Evolutionary conservation across 129 eudicot genomes (phyloP), one percentile per base, ranked within the genome.

Genomic region (Gnaphalium uliginosum): DNA sequence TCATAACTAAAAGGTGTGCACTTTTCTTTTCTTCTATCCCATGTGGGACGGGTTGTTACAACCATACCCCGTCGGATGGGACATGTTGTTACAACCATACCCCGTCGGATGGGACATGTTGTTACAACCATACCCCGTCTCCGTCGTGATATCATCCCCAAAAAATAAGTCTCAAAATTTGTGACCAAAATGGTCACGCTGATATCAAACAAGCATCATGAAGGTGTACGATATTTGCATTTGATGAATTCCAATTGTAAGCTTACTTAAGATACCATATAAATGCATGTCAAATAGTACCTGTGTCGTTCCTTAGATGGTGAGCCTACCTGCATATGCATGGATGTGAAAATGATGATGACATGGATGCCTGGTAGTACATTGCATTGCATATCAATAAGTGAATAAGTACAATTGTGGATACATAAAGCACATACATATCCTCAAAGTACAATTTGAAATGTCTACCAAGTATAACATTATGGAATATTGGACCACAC

Each of bases 321-420:
- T 33, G 63, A 24, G 76, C 23, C 68, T 43, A 60, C 64, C 64
- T 69, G 51, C 71, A 46, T 70, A 78, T 78, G 82, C 76, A 78
- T 70, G 54, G 56, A 48, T 69, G 65, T 78, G 65, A 78, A 69
- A 69, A 30, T 51, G 62, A 51, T 66, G 37, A 66, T 66, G 18
- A 30, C 17, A 66, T 66, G 53, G 18, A 37, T 35, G 53, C 71
- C 50, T 22, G 51, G 22, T 66, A 54, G 64, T 51, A 66, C 73
- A 66, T 65, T 51, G 32, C 68, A 66, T 21, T 66, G 51, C 7
- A 66, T 66, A 66, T 19, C 53, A 21, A 66, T 66, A 35, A 66
- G 71, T 66, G 54, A 66, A 66, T 25, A 66, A 21, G 71, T 66
- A 66, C 71, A 10, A 35, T 8, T 66, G 51, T 66, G 27, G 51